Evolutionary conservation across 805 yeast genomes (phyloP), one percentile per base, ranked within the genome.

Genomic region (Metschnikowia lachancei): DNA sequence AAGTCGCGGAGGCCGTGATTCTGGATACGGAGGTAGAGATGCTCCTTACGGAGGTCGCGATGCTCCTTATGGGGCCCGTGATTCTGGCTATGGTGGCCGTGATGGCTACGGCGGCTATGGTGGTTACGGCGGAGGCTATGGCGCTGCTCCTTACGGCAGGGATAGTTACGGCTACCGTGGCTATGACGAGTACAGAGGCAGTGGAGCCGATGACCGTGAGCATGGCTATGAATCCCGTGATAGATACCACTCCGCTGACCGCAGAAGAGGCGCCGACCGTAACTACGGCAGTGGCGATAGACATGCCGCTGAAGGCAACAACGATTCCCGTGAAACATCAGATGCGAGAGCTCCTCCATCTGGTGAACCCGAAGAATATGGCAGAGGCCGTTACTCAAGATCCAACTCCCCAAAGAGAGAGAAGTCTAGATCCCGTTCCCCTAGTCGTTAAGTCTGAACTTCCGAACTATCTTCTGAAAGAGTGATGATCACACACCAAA

Each of bases 361-460:
- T 14, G 41, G 37, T 2, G 53, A 41, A 32, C 43, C 43, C 16
- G 55, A 47, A 14, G 58, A 57, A 18, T 53, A 52, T 41, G 52
- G 49, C 22, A 50, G 62, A 31, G 61, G 64, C 26, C 61, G 65
- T 22, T 63, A 56, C 40, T 59, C 67, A 4, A 58, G 71, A 45
- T 62, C 70, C 22, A 68, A 67, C 14, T 63, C 71, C 11, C 60
- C 53, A 7, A 60, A 63, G 53, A 62, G 72, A 43, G 67, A 65
- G 18, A 61, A 67, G 47, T 66, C 72, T 39, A 62, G 74, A 55
- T 69, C 75, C 18, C 74, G 75, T 11, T 60, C 64, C 26, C 60
- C 63, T 32, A 53, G 58, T 41, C 55, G 60, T 30, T 30, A 30
- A 30, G 33, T 13, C 17, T 7, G 33, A 30, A 30, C 8, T 9